Evolutionary conservation across 2,329 filamentous ascomycete species (phyloP).

Genomic region (Aspergillus udagawae): DNA sequence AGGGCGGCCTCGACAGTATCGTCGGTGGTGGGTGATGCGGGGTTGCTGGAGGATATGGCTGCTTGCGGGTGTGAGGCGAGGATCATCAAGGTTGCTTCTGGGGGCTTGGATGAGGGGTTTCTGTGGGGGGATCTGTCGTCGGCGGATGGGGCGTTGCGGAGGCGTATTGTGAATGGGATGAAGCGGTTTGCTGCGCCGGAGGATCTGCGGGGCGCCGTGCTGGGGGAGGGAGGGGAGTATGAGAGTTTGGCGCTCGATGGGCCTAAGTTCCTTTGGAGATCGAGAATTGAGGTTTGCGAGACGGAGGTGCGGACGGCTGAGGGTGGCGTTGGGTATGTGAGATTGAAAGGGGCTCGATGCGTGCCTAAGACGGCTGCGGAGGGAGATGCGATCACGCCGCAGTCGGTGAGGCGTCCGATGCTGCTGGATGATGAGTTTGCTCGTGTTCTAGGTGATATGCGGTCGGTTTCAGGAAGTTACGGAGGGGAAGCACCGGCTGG

Average conservation of each 20-base stretch:
- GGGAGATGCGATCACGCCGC: conserved; percentile 16
- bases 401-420: conserved; percentile 50
- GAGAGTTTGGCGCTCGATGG: conserved; percentile 88
- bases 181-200: conserved; percentile 56
- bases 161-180: conserved; percentile 47
- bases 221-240: conserved; percentile 94
- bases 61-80: conserved; percentile 74
- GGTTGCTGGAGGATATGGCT: conserved; percentile 77
- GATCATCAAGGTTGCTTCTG: conserved; percentile 91
- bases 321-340: conserved; percentile 73
- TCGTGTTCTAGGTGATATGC: conserved; percentile 29
- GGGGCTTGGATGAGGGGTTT: conserved; percentile 74
- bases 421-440: conserved; percentile 64
- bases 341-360: conserved; percentile 56
- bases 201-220: conserved; percentile 62
- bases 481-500: neutral
- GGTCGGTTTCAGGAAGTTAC: neutral
- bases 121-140: conserved; percentile 74
- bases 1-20: conserved; percentile 9
- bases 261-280: conserved; percentile 67
- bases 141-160: conserved; percentile 43
- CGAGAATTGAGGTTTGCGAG: conserved; percentile 60
- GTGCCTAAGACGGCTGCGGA: conserved; percentile 39
- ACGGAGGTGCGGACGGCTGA: conserved; percentile 59
- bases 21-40: conserved; percentile 23